Evolutionary conservation across 306 rosid species (phyloP).

Genomic region (Quercus variabilis): DNA sequence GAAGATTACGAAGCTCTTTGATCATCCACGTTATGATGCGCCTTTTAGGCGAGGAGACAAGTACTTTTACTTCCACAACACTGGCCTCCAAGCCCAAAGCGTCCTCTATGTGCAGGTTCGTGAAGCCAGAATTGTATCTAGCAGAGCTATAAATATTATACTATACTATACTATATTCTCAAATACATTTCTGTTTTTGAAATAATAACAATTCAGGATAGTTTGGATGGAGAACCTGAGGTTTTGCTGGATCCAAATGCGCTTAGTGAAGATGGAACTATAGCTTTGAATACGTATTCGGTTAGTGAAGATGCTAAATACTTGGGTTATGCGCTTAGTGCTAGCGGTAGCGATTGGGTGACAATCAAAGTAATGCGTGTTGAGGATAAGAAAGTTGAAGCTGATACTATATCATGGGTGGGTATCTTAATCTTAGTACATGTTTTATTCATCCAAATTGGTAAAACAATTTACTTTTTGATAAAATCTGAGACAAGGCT

Average conservation of each 20-base stretch:
- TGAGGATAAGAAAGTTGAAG: constrained; percentile 46
- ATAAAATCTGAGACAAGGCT: background rate
- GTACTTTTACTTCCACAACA: constrained; percentile 78
- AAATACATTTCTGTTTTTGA: background rate
- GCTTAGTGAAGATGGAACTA: constrained; percentile 77
- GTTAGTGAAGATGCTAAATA: constrained; percentile 71
- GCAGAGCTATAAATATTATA: background rate
- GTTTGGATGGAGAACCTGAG: constrained; percentile 60
- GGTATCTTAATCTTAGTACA: constrained; percentile 19
- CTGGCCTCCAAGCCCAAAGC: constrained; percentile 82
- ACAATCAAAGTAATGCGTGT: constrained; percentile 61
- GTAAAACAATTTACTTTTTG: background rate
- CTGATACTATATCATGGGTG: constrained; percentile 81
- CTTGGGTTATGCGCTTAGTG: constrained; percentile 81
- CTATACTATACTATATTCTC: background rate
- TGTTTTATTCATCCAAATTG: background rate
- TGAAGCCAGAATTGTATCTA: constrained; percentile 7
- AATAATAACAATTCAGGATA: constrained; percentile 35
- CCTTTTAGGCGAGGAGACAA: constrained; percentile 58
- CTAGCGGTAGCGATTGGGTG: constrained; percentile 94
- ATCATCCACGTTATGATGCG: constrained; percentile 74
- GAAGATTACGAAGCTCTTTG: constrained; percentile 63
- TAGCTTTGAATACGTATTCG: constrained; percentile 45
- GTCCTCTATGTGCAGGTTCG: constrained; percentile 83
- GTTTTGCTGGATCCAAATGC: constrained; percentile 83